Percentiles rank a stretch among this genome's conserved stretches.
Conservation (phyloP, 2,329 filamentous ascomycete species). For the Alternaria solani region DNA sequence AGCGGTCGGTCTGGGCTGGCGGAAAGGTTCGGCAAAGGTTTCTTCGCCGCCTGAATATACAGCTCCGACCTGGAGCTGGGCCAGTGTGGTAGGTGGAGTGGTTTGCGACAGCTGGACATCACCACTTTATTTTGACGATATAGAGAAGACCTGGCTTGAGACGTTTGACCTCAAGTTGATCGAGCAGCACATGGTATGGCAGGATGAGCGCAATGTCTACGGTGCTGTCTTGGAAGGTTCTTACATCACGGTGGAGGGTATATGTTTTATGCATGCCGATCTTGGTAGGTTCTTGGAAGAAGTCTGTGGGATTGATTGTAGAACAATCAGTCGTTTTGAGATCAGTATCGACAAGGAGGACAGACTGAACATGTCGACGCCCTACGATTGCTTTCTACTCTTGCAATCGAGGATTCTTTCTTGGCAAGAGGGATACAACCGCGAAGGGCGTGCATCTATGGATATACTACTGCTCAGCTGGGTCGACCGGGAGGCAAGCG, state of each 20-base stretch:
- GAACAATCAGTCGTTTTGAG: too few relatives aligned
- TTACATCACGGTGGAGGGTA: neutral
- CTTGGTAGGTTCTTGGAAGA: too few relatives aligned
- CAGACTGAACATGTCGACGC: too few relatives aligned
- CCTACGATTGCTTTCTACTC: too few relatives aligned
- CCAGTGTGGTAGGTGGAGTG: neutral
- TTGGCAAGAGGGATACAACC: too few relatives aligned
- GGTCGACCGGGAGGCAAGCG: too few relatives aligned
- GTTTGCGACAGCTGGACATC: neutral
- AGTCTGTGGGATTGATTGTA: too few relatives aligned
- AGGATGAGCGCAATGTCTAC: neutral
- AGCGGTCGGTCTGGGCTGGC: neutral
- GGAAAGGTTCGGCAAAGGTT: rapidly evolving
- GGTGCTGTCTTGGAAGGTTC: neutral
- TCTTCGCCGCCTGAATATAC: neutral
- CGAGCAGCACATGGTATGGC: neutral
- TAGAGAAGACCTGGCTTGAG: neutral
- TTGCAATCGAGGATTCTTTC: too few relatives aligned
- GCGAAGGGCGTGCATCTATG: too few relatives aligned
- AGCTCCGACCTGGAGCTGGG: neutral
- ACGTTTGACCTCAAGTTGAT: neutral
- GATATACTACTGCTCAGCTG: too few relatives aligned
- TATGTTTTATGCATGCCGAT: neutral
- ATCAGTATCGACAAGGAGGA: too few relatives aligned
- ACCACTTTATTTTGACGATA: neutral